Evolutionary conservation across 2,329 filamentous ascomycete species (phyloP), one percentile per base, ranked within the genome.

Genomic region (Lachnellula hyalina): DNA sequence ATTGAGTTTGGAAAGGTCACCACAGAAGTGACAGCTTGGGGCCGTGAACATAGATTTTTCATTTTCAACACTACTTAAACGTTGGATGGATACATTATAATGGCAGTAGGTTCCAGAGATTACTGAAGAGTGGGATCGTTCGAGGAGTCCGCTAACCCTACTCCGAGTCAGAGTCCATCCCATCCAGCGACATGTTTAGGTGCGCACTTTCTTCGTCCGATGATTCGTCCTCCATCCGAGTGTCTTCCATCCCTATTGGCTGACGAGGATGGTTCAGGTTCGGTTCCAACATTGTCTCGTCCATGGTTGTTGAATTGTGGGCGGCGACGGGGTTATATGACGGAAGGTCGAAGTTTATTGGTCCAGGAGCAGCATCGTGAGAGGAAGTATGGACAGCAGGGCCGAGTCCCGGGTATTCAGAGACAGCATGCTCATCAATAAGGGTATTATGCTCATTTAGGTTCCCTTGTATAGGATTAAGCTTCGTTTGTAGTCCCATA

Each of bases 161-260:
- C n/a, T 66, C 63, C 8, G 65, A 66, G 35, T 65, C 63, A 4
- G 55, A 61, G 51, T 67, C 65, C 21, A 67, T 41, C 49, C 67
- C 57, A 11, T 32, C 28, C 28, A 32, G 9, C 3, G 28, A 32
- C 64, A 67, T 67, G 11, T 55, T 65, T 41, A 79, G 67, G 32
- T 73, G 70, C 2, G 77, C 77, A 57, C 78, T 72, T 52, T 77
- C 77, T 58, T 76, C 75, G 55, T 75, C 76, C 55, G 73, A 75
- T 34, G 48, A 54, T 44, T 53, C 52, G 9, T 74, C 72, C 28
- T 69, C 72, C 28, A 61, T 60, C 4, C 55, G 25, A 38, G 38
- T 53, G 53, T 58, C 59, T 25, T 47, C 48, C 11, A 54, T 19
- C 17, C 5, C 28, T 48, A n/a, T 35, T 14, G 21, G 12, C 21